A percentile compares a stretch with the other conserved stretches of the same genome.
Conservation (phyloP, 2,329 filamentous ascomycete species). For the Fusarium sp. region DNA sequence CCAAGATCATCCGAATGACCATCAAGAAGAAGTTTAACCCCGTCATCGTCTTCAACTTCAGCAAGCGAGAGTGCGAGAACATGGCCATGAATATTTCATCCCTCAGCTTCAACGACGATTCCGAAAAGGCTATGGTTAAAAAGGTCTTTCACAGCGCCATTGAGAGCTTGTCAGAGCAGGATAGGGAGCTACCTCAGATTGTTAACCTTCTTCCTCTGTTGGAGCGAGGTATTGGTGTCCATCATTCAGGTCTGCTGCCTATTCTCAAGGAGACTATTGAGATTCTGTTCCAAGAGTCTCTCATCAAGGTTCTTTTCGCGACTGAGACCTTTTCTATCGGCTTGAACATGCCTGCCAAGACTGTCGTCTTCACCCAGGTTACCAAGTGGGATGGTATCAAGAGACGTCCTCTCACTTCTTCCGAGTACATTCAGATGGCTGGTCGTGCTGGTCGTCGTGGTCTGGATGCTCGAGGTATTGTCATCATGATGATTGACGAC, state of each 20-base stretch:
- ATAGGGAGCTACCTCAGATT: conserved; percentile 88
- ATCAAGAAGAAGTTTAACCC: conserved; percentile 97
- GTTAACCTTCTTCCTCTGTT: conserved; percentile 87
- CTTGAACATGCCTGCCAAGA: conserved; percentile 98
- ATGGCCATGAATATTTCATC: conserved; percentile 86
- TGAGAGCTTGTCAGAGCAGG: conserved; percentile 89
- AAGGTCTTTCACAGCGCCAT: conserved; percentile 96
- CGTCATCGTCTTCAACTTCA: conserved; percentile 99
- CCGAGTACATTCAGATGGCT: conserved; percentile 99
- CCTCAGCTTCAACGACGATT: conserved; percentile 94
- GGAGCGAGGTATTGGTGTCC: conserved; percentile 91
- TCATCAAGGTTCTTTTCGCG: conserved; percentile 97
- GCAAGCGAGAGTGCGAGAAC: conserved; percentile 94
- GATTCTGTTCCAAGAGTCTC: conserved; percentile 95
- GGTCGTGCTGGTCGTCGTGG: conserved; percentile 95
- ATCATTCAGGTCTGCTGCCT: conserved; percentile 93
- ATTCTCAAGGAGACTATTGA: conserved; percentile 99
- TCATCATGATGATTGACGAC: conserved; percentile 99
- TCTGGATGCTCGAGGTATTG: conserved; percentile 95
- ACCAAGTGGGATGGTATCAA: conserved; percentile 90
- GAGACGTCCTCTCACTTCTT: conserved; percentile 85
- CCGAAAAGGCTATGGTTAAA: conserved; percentile 90
- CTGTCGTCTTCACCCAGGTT: conserved; percentile 97
- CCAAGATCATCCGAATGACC: conserved; percentile 98
- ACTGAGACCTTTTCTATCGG: conserved; percentile 99